Evolutionary conservation across 2,329 filamentous ascomycete species (phyloP), one percentile per base, ranked within the genome.

Genomic region (Colletotrichum navitas): DNA sequence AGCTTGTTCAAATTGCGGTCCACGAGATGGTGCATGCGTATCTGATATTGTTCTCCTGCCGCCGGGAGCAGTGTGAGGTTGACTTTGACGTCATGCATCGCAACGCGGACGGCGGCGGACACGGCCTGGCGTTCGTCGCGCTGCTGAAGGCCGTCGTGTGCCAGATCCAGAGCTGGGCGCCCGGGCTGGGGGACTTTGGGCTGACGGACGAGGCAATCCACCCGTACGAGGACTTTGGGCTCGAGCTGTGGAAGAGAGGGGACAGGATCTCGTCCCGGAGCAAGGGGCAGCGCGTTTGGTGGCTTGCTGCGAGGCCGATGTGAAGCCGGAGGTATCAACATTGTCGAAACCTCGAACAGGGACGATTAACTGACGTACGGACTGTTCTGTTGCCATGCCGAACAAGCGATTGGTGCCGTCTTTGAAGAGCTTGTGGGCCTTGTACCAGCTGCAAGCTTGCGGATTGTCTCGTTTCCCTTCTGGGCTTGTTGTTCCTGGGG

Each of bases 1-100:
- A 78, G 41, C 77, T 82, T 16, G 73, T 82, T 29, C 74, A 79
- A 68, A 69, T 74, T 39, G 74, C 81, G 1, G 72, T 81, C 1
- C 74, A 76, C 29, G 75, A 76, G 7, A 75, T 79, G 54, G 29
- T 76, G 43, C 66, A 74, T 51, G 70, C 70, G 4, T 74, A 74
- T 18, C 58, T 74, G 10, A 18, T 73, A 24, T 21, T 74, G 26
- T 51, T 74, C 11, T 68, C 68, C 8, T 72, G 68, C 26, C 67
- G 63, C 7, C 29, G 43, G 14, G 69, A 55, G 21, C 59, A 72
- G 54, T 72, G 69, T 21, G 60, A 66, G 4, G 47, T 26, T 10
- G 66, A 72, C 54, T 72, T 71, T 21, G 65, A 71, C 14, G 21
- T 54, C 14, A 68, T 71, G 68, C 68, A 71, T 3, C 65, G 68